Percentiles rank a stretch among this genome's conserved stretches.
These are phyloP conservation scores for Metschnikowia amazonensis DNA, from an alignment of 805 yeast genomes.

Conservation along the genomic window DNA sequence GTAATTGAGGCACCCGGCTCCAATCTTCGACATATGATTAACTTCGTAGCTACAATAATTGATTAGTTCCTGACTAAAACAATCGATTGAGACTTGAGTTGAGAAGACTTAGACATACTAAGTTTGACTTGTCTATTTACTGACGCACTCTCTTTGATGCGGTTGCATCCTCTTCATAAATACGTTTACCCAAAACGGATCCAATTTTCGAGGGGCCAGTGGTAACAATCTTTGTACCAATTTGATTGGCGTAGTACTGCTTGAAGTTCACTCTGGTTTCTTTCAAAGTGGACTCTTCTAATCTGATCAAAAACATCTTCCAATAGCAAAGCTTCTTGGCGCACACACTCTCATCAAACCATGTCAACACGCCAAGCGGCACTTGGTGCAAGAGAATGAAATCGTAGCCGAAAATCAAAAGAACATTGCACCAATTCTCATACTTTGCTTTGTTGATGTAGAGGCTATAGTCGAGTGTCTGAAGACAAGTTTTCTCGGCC, in stretches of 20 bases:
- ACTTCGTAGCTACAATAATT: no score
- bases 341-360: slow-evolving; percentile 15
- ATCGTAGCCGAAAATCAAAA: slow-evolving; percentile 42
- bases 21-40: no score
- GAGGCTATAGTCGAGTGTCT: slow-evolving; percentile 52
- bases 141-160: slow-evolving; percentile 12
- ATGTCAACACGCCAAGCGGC: slow-evolving; percentile 16
- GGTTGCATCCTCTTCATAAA: slow-evolving; percentile 10
- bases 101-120: not conserved
- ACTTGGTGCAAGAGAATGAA: slow-evolving; percentile 36
- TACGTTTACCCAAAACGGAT: slow-evolving; percentile 16
- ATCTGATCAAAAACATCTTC: slow-evolving; percentile 16
- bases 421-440: slow-evolving; percentile 44
- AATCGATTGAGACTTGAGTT: no score
- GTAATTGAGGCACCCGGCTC: no score
- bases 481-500: slow-evolving; percentile 53
- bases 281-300: slow-evolving; percentile 13
- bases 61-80: no score
- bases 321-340: slow-evolving; percentile 15
- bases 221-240: slow-evolving; percentile 18
- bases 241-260: slow-evolving; percentile 20
- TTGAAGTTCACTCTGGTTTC: slow-evolving; percentile 16
- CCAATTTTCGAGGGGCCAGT: slow-evolving; percentile 11
- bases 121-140: not conserved
- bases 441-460: slow-evolving; percentile 49